Evolutionary conservation across 495 filamentous ascomycete species (phyloP).

Genomic region (Penicillium taxi): DNA sequence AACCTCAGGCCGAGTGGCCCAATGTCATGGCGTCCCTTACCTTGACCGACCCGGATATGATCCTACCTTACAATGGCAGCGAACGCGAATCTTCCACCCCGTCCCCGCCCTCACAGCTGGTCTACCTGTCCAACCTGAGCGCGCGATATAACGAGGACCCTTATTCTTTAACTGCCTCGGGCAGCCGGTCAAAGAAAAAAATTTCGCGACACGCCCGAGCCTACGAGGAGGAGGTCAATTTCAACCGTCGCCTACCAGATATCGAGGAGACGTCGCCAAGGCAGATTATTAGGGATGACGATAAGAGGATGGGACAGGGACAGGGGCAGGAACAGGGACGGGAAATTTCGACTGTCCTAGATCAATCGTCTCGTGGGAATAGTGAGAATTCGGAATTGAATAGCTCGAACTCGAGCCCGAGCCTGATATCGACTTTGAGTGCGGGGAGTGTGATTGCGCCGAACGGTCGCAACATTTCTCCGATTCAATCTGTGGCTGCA

Average conservation of each 20-base stretch:
- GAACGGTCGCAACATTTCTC: conserved; percentile 7
- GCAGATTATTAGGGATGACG: no score
- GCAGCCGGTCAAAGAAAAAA: conserved; percentile 25
- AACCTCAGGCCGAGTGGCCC: conserved; percentile 8
- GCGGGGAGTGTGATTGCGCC: conserved; percentile 25
- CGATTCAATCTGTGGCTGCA: conserved; percentile 4
- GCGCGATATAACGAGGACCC: conserved; percentile 18
- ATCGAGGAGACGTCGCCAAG: conserved; percentile 51
- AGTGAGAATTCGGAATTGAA: conserved; percentile 23
- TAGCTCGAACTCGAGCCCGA: conserved; percentile 37
- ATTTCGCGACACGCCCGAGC: conserved; percentile 41
- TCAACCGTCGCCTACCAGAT: conserved; percentile 53
- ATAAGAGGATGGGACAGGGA: no score
- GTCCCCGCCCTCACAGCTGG: conserved; percentile 39
- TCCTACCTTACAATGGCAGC: conserved; percentile 58
- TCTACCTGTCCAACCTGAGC: conserved; percentile 32
- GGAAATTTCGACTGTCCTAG: conserved; percentile 3
- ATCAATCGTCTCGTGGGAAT: conserved; percentile 5
- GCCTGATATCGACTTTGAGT: conserved; percentile 34
- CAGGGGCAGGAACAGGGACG: not conserved
- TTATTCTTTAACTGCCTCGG: conserved; percentile 3
- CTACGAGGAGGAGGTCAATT: conserved; percentile 48
- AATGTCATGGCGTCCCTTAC: conserved; percentile 60
- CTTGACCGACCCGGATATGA: conserved; percentile 91
- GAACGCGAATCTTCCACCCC: conserved; percentile 49